A percentile compares a stretch with the other conserved stretches of the same genome.
Evolutionary conservation across 1,284 basidiomycete genomes (phyloP).

Genomic region (Lignosus rhinocerotis): DNA sequence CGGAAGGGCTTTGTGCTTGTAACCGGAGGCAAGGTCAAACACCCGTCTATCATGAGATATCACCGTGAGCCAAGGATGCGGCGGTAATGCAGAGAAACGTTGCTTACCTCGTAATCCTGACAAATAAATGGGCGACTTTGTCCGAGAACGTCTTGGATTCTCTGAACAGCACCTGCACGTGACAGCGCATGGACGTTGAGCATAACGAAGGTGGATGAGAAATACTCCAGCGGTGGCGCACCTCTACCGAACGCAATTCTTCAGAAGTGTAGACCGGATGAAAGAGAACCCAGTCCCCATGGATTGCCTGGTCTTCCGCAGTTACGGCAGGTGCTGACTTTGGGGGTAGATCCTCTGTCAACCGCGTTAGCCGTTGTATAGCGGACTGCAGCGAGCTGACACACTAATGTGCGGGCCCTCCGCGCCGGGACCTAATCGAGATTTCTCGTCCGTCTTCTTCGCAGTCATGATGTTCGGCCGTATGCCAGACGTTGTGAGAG

Average conservation of each 20-base stretch:
- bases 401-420: slow-evolving; percentile 37
- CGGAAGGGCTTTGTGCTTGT: slow-evolving; percentile 74
- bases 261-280: slow-evolving; percentile 79
- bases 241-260: slow-evolving; percentile 79
- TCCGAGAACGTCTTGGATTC: slow-evolving; percentile 71
- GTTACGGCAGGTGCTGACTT: slow-evolving; percentile 4
- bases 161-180: slow-evolving; percentile 65
- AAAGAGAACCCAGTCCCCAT: slow-evolving; percentile 81
- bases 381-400: slow-evolving; percentile 9
- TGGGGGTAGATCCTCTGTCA: slow-evolving; percentile 22
- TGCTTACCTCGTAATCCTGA: slow-evolving; percentile 54
- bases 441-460: slow-evolving; percentile 25
- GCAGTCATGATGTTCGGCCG: slow-evolving; percentile 6
- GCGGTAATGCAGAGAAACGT: neutral
- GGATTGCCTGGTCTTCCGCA: slow-evolving; percentile 33
- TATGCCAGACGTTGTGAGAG: slow-evolving; percentile 12
- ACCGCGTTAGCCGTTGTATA: slow-evolving; percentile 1
- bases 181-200: neutral
- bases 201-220: neutral
- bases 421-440: slow-evolving; percentile 22
- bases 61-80: neutral
- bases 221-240: slow-evolving; percentile 29
- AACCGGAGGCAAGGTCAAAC: slow-evolving; percentile 81
- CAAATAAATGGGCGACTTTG: slow-evolving; percentile 67
- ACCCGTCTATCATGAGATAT: slow-evolving; percentile 42